phyloP scores from a whole-genome alignment of 805 yeast genomes.

The Cyberlindnera mrakii region DNA sequence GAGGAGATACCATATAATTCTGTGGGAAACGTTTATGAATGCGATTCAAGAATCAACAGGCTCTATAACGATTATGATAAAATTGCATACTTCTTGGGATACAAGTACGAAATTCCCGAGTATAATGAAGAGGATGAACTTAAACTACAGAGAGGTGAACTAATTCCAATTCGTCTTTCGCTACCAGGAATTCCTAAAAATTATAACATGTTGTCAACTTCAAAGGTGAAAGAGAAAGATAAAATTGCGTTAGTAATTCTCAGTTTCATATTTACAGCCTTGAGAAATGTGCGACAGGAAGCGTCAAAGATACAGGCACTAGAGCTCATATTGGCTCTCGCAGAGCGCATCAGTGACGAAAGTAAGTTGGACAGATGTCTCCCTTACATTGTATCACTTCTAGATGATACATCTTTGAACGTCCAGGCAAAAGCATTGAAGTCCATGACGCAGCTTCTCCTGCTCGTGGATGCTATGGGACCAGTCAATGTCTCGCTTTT shows the following conservation, averaged over 20 bases:
- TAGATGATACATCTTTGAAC: conserved; percentile 60
- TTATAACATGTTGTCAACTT: conserved; percentile 37
- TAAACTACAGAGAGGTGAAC: conserved; percentile 8
- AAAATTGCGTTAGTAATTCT: conserved; percentile 54
- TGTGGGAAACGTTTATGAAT: conserved; percentile 30
- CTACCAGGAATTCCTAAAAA: conserved; percentile 46
- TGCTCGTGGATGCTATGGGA: conserved; percentile 56
- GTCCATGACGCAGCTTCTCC: conserved; percentile 60
- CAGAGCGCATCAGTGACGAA: conserved; percentile 75
- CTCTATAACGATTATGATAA: conserved; percentile 55
- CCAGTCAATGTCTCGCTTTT: conserved; percentile 74
- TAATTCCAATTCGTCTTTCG: conserved; percentile 36
- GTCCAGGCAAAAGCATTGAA: conserved; percentile 66
- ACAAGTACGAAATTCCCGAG: conserved; percentile 18
- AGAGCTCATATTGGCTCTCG: conserved; percentile 67
- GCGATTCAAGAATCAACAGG: conserved; percentile 53
- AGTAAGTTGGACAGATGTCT: conserved; percentile 79
- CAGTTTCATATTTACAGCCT: conserved; percentile 49
- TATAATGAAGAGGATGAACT: conserved; percentile 1
- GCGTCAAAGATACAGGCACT: conserved; percentile 61
- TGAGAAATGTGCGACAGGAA: conserved; percentile 56
- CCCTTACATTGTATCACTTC: conserved; percentile 69
- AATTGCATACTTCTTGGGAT: conserved; percentile 36
- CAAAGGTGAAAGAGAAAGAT: conserved; percentile 27
- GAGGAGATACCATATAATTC: conserved; percentile 15